phyloP scores from a whole-genome alignment of 352 stramenopile genomes.

The Aphanomyces euteiches region DNA sequence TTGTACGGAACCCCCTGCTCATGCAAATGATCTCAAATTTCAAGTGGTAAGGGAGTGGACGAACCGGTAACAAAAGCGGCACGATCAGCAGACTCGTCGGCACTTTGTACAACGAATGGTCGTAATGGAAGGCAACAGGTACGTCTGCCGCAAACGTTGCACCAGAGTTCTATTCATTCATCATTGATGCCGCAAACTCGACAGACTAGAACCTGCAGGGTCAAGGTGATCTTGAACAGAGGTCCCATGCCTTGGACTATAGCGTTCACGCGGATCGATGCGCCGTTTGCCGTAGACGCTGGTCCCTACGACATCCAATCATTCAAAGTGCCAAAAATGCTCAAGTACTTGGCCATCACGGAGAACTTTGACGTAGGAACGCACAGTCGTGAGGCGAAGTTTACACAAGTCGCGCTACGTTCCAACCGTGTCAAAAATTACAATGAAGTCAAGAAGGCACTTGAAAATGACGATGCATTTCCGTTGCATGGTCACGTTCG shows the following conservation, averaged over 20 bases:
- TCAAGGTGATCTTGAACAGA: slow-evolving; percentile 78
- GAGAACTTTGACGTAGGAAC: slow-evolving; percentile 88
- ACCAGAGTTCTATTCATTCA: slow-evolving; percentile 48
- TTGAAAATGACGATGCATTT: slow-evolving; percentile 92
- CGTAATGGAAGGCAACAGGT: slow-evolving; percentile 70
- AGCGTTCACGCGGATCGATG: slow-evolving; percentile 72
- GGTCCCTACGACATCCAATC: slow-evolving; percentile 40
- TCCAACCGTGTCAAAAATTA: not conserved
- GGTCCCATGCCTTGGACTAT: slow-evolving; percentile 79
- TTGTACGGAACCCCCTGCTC: slow-evolving; percentile 65
- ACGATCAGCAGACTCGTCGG: slow-evolving; percentile 60
- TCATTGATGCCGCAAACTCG: not conserved
- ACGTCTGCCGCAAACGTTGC: slow-evolving; percentile 62
- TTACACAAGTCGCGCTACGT: slow-evolving; percentile 77
- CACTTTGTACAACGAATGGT: slow-evolving; percentile 67
- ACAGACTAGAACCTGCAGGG: slow-evolving; percentile 47
- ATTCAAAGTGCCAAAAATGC: not conserved
- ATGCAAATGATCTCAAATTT: not conserved
- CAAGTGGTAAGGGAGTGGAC: not conserved
- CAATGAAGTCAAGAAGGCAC: not conserved
- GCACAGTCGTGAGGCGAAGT: slow-evolving; percentile 77
- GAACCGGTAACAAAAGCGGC: slow-evolving; percentile 68
- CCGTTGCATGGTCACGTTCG: slow-evolving; percentile 82
- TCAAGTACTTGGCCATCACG: slow-evolving; percentile 69
- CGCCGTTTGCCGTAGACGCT: slow-evolving; percentile 64